These are phyloP conservation scores for Neobulgaria alba DNA, from an alignment of 2,329 filamentous ascomycete genomes.

Conservation along the genomic window DNA sequence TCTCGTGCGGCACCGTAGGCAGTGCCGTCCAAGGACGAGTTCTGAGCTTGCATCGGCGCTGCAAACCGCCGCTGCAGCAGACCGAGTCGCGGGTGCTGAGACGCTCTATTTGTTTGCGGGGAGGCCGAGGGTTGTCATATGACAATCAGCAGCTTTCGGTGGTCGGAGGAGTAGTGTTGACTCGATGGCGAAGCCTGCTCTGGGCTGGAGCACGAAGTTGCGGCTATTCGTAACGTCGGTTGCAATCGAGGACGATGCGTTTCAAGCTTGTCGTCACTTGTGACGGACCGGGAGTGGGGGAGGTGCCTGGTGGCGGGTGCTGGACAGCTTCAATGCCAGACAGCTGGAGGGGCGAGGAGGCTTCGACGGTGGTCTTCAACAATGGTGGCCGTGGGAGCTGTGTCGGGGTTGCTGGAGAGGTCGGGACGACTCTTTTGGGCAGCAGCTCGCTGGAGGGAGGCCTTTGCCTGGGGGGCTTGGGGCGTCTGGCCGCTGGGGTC, in stretches of 20 bases:
- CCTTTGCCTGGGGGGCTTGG: too few species aligned
- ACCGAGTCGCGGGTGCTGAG: conserved; percentile 7
- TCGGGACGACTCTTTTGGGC: too few species aligned
- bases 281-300: conserved; percentile 9
- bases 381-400: too few species aligned
- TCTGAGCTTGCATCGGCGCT: conserved; percentile 22
- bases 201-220: conserved; percentile 1
- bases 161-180: background rate
- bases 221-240: conserved; percentile 3
- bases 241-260: conserved; percentile 3
- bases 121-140: conserved; percentile 4
- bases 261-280: conserved; percentile 14
- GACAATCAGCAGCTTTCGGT: background rate
- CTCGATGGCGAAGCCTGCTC: background rate
- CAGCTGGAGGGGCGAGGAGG: too few species aligned
- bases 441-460: too few species aligned
- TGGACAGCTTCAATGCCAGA: too few species aligned
- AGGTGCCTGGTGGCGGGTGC: too few species aligned
- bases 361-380: too few species aligned
- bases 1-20: conserved; percentile 16
- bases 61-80: conserved; percentile 20
- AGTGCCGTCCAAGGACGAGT: conserved; percentile 14
- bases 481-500: too few species aligned
- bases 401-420: too few species aligned
- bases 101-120: conserved; percentile 6